Evolutionary conservation across 2,329 filamentous ascomycete species (phyloP), one percentile per base, ranked within the genome.

Genomic region (Exophiala mesophila): DNA sequence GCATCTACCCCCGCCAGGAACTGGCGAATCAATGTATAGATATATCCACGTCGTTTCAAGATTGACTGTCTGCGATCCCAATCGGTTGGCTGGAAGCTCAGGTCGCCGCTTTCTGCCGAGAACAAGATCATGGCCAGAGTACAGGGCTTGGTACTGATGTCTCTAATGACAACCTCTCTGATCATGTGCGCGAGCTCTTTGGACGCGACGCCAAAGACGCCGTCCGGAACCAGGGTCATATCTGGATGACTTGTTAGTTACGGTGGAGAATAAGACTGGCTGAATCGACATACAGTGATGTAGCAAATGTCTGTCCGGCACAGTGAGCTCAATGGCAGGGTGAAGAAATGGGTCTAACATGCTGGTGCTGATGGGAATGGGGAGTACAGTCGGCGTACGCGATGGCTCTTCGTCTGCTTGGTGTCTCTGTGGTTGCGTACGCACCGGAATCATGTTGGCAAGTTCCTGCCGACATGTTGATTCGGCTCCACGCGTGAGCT

Each of bases 301-400:
- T 6, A 32, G 29, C 13, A 32, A 15, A 17, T 32, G 29, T 13
- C 16, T 32, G 29, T 32, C 29, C 7, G 29, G 29, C 16, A 32
- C 29, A 7, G 29, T 8, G 16, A 32, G 29, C 7, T 32, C 29
- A 6, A 15, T 15, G 6, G 29, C 29, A 6, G 29, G 10, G 10
- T 13, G 29, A n/a, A 32, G 10, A 13, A 32, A 32, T n/a, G 29
- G 29, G 29, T 32, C 29, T 32, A 32, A 32, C 7, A 7, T 32
- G 29, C 29, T 32, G 6, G 29, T 32, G 29, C 29, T 32, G 10
- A 32, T 13, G 10, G 29, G 6, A 8, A 6, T n/a, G 6, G 15
- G 7, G 7, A 32, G 29, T 32, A 6, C 7, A 7, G 23, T 26
- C 23, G 12, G 7, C 7, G 6, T 12, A 12, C 12, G 23, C 6